phyloP scores from a whole-genome alignment of 2,329 filamentous ascomycete genomes.

The Beauveria sp. region DNA sequence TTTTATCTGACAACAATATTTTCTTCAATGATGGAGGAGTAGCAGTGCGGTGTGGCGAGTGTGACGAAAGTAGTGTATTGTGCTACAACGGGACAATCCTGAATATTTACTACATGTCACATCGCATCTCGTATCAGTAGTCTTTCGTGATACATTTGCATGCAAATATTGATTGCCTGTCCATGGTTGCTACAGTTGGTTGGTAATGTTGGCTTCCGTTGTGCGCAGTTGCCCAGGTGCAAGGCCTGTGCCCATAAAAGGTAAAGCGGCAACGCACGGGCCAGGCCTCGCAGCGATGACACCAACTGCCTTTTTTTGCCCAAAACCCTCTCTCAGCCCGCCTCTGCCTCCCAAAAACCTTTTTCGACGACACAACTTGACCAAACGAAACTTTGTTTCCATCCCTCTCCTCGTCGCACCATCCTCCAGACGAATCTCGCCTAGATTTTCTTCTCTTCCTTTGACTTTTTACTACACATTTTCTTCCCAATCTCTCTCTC shows the following conservation, averaged over 20 bases:
- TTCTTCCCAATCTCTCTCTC: conserved; percentile 10
- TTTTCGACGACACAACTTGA: conserved; percentile 8
- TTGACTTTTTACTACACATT: conserved; percentile 9
- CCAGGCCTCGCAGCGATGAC: background rate
- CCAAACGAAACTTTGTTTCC: conserved; percentile 2
- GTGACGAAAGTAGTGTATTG: too few species aligned
- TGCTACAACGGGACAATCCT: too few species aligned
- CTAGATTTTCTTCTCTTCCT: conserved; percentile 10
- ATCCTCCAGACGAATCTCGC: conserved; percentile 7
- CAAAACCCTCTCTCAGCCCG: conserved; percentile 5
- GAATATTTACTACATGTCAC: background rate
- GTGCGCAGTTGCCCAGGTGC: background rate
- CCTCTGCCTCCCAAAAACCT: conserved; percentile 1
- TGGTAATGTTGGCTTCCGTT: background rate
- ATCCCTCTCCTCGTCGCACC: conserved; percentile 6
- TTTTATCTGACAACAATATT: too few species aligned
- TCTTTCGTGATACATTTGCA: background rate
- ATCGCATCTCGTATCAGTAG: background rate
- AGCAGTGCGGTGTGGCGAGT: background rate
- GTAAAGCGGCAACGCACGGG: conserved; percentile 6
- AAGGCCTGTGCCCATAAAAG: background rate
- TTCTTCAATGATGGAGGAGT: background rate
- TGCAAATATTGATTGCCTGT: background rate
- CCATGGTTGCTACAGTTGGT: background rate
- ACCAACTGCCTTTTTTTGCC: conserved; percentile 5